These are phyloP conservation scores for Syzygium syzygioides DNA, from an alignment of 441 rosid genomes.

Conservation along the genomic window DNA sequence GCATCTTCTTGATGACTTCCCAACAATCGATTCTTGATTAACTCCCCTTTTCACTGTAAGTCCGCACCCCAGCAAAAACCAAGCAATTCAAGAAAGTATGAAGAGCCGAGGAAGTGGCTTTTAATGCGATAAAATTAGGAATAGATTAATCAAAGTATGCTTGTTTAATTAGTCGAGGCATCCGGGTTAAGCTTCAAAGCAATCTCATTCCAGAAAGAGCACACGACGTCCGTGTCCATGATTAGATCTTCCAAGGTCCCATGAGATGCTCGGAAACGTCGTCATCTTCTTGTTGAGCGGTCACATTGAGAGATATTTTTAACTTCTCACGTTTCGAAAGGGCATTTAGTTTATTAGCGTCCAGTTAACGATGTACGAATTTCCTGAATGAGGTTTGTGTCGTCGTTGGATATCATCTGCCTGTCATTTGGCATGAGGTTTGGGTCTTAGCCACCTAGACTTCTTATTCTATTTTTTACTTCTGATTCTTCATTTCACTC, in stretches of 20 bases:
- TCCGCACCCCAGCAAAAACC: not conserved
- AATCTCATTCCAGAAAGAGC: not conserved
- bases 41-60: not conserved
- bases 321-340: not conserved
- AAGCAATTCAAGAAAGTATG: not conserved
- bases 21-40: not conserved
- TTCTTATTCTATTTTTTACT: too few species aligned
- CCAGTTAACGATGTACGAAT: not conserved
- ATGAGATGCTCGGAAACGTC: not conserved
- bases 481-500: too few species aligned
- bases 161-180: not conserved
- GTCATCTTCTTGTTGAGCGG: not conserved
- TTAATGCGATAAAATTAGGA: not conserved
- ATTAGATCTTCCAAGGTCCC: not conserved
- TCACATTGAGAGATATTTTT: not conserved
- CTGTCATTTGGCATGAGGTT: not conserved
- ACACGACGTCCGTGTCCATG: not conserved
- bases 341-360: not conserved
- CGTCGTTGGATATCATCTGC: not conserved
- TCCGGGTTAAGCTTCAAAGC: not conserved
- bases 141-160: not conserved
- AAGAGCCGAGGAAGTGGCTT: not conserved
- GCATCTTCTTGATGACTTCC: too few species aligned
- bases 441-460: not conserved
- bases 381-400: not conserved